Base-by-base conservation (phyloP, 2,329 filamentous ascomycete genomes). In the Diaporthe sp. region DNA sequence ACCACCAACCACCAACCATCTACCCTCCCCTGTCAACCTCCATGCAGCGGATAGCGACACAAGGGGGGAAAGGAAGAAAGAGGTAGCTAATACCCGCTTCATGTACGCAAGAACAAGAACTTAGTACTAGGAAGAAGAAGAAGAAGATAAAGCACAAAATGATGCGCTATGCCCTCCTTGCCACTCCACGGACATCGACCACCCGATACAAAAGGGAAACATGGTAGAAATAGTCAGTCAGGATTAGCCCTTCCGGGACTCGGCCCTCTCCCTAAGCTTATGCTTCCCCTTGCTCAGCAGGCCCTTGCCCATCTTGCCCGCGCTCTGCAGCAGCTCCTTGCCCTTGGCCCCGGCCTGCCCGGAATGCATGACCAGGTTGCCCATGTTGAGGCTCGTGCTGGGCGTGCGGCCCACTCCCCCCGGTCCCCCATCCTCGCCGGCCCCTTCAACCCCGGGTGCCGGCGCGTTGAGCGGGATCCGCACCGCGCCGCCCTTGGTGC, bases 271-370 rank as follows among this genome's bases (percentile, higher is more conserved):
- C 77, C 89, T 87, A 82, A 98, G 92, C 84, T 95, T 96, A 85
- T 90, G 96, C 85, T 94, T 96, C 78, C 96, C 95, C 86, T 97
- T 97, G 78, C 94, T 95, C 83, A 98, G 92, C 77, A 98, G 84
- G 70, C 96, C 96, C 86, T 98, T 98, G 66, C 96, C 95, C 74
- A 95, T 95, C 82, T 95, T 95, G 71, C 95, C 95, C 72, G 96
- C 96, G 30, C 93, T 93, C 77, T 97, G 94, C 81, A 98, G 89
- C 38, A 98, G 86, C 80, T 97, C 95, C 85, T 98, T 98, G 82
- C 96, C 92, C 86, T 96, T 96, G 52, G 92, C 90, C 78, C 95
- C 93, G 82, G 96, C 90, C 80, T 93, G 91, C 77, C 89, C 87
- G 66, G 90, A 90, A 74, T 88, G 86, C 55, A 87, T 87, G 77